A percentile compares a stretch with the other conserved stretches of the same genome.
Conservation (phyloP, 1,284 basidiomycete species). For the Fomes fomentarius region DNA sequence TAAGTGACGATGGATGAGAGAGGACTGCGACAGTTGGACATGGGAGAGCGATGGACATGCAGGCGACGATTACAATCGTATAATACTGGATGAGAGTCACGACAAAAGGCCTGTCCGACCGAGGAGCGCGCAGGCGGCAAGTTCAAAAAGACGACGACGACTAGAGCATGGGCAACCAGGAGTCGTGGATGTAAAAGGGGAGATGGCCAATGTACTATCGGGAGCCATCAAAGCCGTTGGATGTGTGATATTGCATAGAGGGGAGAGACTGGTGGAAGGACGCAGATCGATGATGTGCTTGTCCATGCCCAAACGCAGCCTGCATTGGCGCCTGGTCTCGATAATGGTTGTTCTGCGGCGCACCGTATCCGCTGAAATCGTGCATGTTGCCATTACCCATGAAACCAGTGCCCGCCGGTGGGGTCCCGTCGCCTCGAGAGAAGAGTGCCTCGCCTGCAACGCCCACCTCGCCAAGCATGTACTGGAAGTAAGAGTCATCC, state of each 20-base stretch:
- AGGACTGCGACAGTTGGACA: not conserved
- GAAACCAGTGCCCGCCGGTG: not conserved
- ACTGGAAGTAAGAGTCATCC: slow-evolving; percentile 17
- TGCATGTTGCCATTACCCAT: not conserved
- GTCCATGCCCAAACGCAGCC: not conserved
- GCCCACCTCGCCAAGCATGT: slow-evolving; percentile 14
- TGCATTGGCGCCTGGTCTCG: slow-evolving; percentile 8
- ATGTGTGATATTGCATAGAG: not conserved
- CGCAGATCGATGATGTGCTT: not conserved
- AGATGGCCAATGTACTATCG: not conserved
- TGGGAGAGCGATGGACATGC: not conserved
- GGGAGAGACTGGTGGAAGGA: slow-evolving; percentile 6
- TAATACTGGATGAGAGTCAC: not conserved
- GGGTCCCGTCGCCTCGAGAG: slow-evolving; percentile 3
- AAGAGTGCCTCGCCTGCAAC: slow-evolving; percentile 6
- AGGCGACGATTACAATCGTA: slow-evolving; percentile 4
- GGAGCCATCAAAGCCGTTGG: slow-evolving; percentile 2
- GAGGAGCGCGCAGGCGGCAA: not conserved
- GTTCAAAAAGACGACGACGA: slow-evolving; percentile 6
- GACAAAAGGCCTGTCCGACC: not conserved
- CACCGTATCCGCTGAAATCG: slow-evolving; percentile 6
- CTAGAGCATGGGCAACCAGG: not conserved
- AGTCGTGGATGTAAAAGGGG: not conserved
- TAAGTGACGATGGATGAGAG: not conserved
- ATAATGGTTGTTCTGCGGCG: not conserved